Conservation (phyloP, 202 grass and related monocot species). For the Digitaria exilis region DNA sequence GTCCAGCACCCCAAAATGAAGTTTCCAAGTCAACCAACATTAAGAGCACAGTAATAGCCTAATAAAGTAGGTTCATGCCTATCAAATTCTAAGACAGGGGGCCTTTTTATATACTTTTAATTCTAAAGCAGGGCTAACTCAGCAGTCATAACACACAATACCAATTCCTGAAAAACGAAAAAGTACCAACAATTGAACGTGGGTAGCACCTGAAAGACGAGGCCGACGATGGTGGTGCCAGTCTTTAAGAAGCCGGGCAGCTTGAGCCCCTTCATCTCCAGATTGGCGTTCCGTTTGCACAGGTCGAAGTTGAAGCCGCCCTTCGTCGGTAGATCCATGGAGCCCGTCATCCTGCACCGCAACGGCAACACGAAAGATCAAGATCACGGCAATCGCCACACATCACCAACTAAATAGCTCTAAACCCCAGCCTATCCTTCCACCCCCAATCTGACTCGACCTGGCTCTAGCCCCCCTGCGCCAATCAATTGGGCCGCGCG, state of each 20-base stretch:
- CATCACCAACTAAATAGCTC: background rate
- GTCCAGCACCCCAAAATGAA: background rate
- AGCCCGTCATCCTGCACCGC: constrained; percentile 73
- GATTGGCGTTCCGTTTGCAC: constrained; percentile 72
- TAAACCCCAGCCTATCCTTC: background rate
- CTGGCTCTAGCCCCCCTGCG: background rate
- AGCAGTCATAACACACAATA: background rate
- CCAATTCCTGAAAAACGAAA: background rate
- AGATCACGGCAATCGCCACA: background rate
- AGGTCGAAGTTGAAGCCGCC: constrained; percentile 89
- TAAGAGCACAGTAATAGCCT: background rate
- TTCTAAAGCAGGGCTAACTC: background rate
- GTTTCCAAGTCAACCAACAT: background rate
- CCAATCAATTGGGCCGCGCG: background rate
- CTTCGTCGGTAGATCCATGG: constrained; percentile 64
- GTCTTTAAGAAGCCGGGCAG: constrained; percentile 81
- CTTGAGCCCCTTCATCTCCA: constrained; percentile 65
- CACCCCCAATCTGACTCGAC: background rate
- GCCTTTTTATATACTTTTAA: too few relatives aligned
- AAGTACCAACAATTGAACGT: background rate
- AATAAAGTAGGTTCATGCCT: background rate
- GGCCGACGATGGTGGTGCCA: constrained; percentile 90
- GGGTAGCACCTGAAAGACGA: constrained; percentile 69
- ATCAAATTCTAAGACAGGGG: background rate
- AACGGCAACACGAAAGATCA: constrained; percentile 29